These are phyloP conservation scores for Calonectria fujianensis DNA, from an alignment of 2,329 filamentous ascomycete species.

Conservation along the genomic window DNA sequence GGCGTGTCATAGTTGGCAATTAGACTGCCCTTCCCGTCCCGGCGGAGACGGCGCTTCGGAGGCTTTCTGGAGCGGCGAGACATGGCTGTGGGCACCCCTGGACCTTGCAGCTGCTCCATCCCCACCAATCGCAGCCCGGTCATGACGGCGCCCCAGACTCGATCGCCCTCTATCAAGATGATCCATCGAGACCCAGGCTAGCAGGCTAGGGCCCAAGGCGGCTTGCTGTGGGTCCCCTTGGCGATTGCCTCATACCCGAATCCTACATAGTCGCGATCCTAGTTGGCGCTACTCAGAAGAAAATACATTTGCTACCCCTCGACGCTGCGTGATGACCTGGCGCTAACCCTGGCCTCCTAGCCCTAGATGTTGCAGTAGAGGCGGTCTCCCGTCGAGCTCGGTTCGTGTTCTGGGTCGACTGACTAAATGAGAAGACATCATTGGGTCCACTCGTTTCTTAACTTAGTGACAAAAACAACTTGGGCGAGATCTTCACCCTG, in stretches of 20 bases:
- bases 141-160: conserved; percentile 32
- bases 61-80: conserved; percentile 13
- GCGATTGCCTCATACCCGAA: conserved; percentile 38
- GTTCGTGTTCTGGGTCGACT: conserved; percentile 46
- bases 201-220: conserved; percentile 20
- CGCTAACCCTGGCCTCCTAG: conserved; percentile 35
- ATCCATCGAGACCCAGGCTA: conserved; percentile 11
- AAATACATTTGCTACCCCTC: conserved; percentile 16
- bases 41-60: conserved; percentile 27
- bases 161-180: conserved; percentile 36
- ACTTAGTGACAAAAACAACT: conserved; percentile 34
- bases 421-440: conserved; percentile 31
- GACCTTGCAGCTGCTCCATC: conserved; percentile 29
- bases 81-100: conserved; percentile 27
- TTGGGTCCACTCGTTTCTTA: conserved; percentile 44
- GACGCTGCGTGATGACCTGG: conserved; percentile 44
- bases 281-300: conserved; percentile 20
- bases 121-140: conserved; percentile 25
- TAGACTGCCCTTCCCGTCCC: conserved; percentile 6
- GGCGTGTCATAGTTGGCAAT: not conserved
- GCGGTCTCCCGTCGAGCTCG: conserved; percentile 18
- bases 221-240: conserved; percentile 32
- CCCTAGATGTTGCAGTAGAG: conserved; percentile 23
- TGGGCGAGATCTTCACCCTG: conserved; percentile 33
- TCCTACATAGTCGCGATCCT: conserved; percentile 36